Base-by-base conservation (phyloP, 805 yeast genomes). In the Zygotorulaspora florentina region DNA sequence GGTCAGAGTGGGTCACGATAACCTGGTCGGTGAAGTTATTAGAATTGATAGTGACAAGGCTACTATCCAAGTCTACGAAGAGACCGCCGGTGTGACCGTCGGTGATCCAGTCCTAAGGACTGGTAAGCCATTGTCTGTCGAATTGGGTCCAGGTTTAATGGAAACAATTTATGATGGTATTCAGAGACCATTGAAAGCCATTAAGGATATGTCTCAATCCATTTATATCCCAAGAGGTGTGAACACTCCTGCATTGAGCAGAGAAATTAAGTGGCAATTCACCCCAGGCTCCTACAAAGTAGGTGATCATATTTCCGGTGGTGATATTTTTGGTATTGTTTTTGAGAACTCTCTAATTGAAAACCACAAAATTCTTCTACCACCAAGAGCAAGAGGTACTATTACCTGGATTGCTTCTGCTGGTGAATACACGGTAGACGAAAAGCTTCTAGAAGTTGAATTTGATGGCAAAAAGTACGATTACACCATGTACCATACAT, bases 131-230 rank as follows among this genome's bases (percentile, higher is more conserved):
- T 76, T 93, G 58, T 89, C 97, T 42, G 99, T 93, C 44, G 99
- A 93, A 73, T 76, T 93, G 66, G 99, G 99, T 65, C 99, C 99
- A 26, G 99, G 99, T 68, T 79, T 93, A 62, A 90, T 93, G 96
- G 99, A 93, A 73, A 93, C 96, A 57, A 93, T 93, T 67, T 93
- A 93, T 66, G 99, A 93, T 71, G 99, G 99, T 77, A 93, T 93
- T 69, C 99, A 93, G 74, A 88, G 99, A 76, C 99, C 99, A 37
- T 80, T 93, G 69, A 87, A 87, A 70, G 88, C 95, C 39, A 93
- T 93, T 64, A 86, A 84, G 67, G 95, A 90, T 54, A 66, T 69
- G 42, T 83, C 97, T 18, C 84, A 90, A 64, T 87, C 96, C 40
- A 93, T 93, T 65, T 93, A 93, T 73, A 93, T 93, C 54, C 99